phyloP scores from a whole-genome alignment of 805 yeast genomes.

The Saccharomycopsis guyanensis region DNA sequence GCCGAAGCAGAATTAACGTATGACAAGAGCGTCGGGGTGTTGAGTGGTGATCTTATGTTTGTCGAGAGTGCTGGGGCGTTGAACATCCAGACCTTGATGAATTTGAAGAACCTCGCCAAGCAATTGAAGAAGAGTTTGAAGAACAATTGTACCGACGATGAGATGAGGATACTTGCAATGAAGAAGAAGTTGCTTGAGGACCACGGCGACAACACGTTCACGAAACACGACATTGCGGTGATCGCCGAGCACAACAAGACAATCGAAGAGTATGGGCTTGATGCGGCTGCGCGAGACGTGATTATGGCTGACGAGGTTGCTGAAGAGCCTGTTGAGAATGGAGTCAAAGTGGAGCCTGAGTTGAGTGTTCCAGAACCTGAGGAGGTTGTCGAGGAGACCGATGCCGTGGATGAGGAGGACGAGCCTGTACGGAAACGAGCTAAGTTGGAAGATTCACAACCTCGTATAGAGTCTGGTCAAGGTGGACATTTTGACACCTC shows the following conservation, averaged over 20 bases:
- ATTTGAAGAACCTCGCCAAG: slow-evolving; percentile 8
- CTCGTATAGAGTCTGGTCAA: background rate
- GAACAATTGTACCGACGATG: slow-evolving; percentile 7
- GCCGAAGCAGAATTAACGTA: slow-evolving; percentile 45
- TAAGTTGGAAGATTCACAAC: background rate
- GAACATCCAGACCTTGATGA: slow-evolving; percentile 11
- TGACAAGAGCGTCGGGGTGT: slow-evolving; percentile 50
- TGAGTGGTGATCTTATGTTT: slow-evolving; percentile 48
- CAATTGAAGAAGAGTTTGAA: slow-evolving; percentile 13
- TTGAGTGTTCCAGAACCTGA: slow-evolving; percentile 2
- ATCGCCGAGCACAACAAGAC: slow-evolving; percentile 3
- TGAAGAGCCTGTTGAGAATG: slow-evolving; percentile 13
- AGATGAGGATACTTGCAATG: slow-evolving; percentile 20
- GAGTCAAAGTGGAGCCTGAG: slow-evolving; percentile 18
- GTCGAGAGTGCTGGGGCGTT: slow-evolving; percentile 4
- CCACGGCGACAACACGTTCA: slow-evolving; percentile 6
- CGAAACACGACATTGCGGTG: slow-evolving; percentile 7
- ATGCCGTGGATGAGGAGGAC: slow-evolving; percentile 17
- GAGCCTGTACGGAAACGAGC: slow-evolving; percentile 11
- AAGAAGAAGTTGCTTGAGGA: slow-evolving; percentile 30
- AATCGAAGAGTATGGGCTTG: slow-evolving; percentile 12
- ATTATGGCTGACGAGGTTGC: slow-evolving; percentile 2
- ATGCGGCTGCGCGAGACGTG: slow-evolving; percentile 11
- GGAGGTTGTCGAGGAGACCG: slow-evolving; percentile 13
- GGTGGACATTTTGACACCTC: slow-evolving; percentile 52